Base-by-base conservation (phyloP, 2,329 filamentous ascomycete species). In the Helminthosporium solani region DNA sequence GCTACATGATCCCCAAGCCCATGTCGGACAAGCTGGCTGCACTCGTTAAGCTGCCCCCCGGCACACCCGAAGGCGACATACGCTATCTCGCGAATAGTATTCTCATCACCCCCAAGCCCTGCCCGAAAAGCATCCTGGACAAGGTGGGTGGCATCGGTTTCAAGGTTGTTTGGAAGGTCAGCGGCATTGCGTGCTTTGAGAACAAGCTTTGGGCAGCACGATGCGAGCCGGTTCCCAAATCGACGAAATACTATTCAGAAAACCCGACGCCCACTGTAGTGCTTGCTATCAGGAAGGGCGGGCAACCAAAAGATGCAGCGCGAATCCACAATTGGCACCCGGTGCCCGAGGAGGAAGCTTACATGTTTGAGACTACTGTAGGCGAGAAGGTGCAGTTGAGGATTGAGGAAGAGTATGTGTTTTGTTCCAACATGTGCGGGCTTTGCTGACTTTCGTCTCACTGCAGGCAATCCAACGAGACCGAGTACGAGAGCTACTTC, bases 51-150 rank as follows among this genome's bases (percentile, higher is more conserved):
- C 74, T 89, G 16, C 85, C 86, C 3, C 63, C 75, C 3, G 78
- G 80, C 47, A 73, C 84, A 43, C 77, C 83, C 21, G 83, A 87
- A 40, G 78, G 81, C 42, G 88, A 95, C 41, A 75, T 96, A 53
- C 90, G 88, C 54, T 82, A 84, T 51, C 85, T 96, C 59, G 91
- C 86, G 36, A 96, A 95, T 71, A 92, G 86, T 70, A 91, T 99
- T 58, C 79, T 96, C 60, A 97, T 99, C 64, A 87, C 86, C 30
- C 86, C 90, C 1, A 84, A 87, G 9, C 84, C 87, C 0, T 88
- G 87, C 40, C 83, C 87, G 2, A 77, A 80, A 40, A 81, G 78
- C 53, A 85, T 95, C 18, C 74, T 96, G 25, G 81, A 87, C 42
- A 94, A 90, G 68, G 86, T 94, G 9, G 94, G 94, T 33, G 92